These are phyloP conservation scores for Agrocybe pediades DNA, from an alignment of 768 basidiomycete species.

Conservation along the genomic window DNA sequence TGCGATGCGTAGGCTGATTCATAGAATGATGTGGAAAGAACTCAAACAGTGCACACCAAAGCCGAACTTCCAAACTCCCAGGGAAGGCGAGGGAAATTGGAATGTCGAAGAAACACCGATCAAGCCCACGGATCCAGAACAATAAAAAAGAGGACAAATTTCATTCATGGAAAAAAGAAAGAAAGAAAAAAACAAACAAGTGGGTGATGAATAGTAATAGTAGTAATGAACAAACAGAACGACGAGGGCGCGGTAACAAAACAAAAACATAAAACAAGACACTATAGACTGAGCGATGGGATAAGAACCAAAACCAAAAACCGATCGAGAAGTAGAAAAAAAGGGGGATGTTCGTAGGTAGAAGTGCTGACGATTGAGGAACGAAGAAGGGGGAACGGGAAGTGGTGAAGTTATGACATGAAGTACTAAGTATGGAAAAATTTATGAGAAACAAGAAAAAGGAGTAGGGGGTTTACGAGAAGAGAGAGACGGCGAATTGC, in stretches of 20 bases:
- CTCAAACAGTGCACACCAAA: too few species aligned
- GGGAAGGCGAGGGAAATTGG: neutral
- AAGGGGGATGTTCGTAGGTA: neutral
- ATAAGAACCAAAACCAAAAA: conserved; percentile 5
- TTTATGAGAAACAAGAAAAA: neutral
- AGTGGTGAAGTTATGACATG: conserved; percentile 4
- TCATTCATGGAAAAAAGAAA: too few species aligned
- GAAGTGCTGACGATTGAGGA: neutral
- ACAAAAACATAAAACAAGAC: conserved; percentile 7
- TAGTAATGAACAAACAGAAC: conserved; percentile 1
- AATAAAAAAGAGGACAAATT: neutral
- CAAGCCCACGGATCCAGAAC: neutral
- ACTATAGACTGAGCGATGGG: conserved; percentile 11
- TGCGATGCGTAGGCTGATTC: too few species aligned
- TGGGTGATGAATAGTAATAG: neutral
- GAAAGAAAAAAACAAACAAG: neutral
- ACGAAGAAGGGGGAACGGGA: conserved; percentile 4
- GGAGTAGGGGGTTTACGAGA: neutral
- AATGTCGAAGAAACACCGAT: neutral
- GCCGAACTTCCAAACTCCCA: too few species aligned
- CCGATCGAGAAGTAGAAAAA: neutral
- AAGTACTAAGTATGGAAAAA: conserved; percentile 6
- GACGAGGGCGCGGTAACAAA: conserved; percentile 8
- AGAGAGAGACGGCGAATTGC: neutral
- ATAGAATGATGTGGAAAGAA: too few species aligned